Evolutionary conservation across 2,329 filamentous ascomycete species (phyloP).

Genomic region (Beauveria sp.): DNA sequence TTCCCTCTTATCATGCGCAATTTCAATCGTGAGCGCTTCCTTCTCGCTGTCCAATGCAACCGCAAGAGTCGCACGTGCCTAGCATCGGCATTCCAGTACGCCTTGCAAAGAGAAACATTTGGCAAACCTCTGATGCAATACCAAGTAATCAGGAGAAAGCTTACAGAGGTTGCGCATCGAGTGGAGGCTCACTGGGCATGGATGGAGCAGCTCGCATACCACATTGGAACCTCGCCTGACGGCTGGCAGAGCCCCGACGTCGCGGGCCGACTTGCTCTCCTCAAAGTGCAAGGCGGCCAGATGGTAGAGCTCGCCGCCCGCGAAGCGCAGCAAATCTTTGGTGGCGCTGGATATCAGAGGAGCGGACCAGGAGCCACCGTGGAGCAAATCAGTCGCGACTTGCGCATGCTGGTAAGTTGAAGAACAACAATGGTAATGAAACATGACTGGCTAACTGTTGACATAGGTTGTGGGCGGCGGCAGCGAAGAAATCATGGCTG

Average conservation of each 20-base stretch:
- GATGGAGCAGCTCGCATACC: conserved; percentile 53
- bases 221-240: conserved; percentile 29
- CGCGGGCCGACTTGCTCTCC: conserved; percentile 23
- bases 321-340: conserved; percentile 48
- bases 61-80: conserved; percentile 49
- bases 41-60: conserved; percentile 48
- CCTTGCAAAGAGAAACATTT: conserved; percentile 47
- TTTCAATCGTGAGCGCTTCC: conserved; percentile 53
- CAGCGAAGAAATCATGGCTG: conserved; percentile 47
- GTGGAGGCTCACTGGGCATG: conserved; percentile 57
- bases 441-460: neutral
- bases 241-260: conserved; percentile 26
- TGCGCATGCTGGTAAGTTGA: conserved; percentile 28
- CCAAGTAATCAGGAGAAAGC: conserved; percentile 52
- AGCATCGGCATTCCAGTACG: conserved; percentile 44
- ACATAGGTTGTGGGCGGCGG: conserved; percentile 45
- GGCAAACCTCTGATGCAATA: conserved; percentile 49
- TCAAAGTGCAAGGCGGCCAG: conserved; percentile 42
- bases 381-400: conserved; percentile 46
- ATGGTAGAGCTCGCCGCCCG: conserved; percentile 42
- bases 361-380: conserved; percentile 39
- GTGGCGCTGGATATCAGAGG: conserved; percentile 43
- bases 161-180: conserved; percentile 49
- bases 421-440: neutral
- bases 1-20: conserved; percentile 53